Conservation (phyloP, 2,329 filamentous ascomycete species). For the Dactylellina cionopaga region DNA sequence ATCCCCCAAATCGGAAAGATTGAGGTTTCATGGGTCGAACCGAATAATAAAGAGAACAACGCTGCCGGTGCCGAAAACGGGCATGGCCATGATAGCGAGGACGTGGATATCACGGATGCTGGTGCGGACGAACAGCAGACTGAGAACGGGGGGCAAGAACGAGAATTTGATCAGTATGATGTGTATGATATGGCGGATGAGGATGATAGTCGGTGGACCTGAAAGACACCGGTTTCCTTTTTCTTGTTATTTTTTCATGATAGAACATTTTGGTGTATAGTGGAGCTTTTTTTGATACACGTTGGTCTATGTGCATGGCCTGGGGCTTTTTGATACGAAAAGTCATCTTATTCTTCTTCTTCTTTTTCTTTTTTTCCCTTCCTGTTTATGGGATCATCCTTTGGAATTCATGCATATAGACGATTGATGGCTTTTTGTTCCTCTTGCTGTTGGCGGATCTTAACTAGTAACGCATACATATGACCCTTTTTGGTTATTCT, state of each 20-base stretch:
- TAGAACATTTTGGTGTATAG: not conserved
- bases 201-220: conserved; percentile 40
- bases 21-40: conserved; percentile 39
- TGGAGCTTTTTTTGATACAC: conserved; percentile 7
- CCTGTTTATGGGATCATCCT: not conserved
- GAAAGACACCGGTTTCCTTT: not conserved
- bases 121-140: not conserved
- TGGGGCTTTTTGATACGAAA: too few relatives aligned
- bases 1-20: conserved; percentile 39
- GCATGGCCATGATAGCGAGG: conserved; percentile 5
- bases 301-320: too few relatives aligned
- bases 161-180: conserved; percentile 34
- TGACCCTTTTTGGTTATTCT: not conserved
- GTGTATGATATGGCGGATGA: conserved; percentile 51
- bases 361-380: not conserved
- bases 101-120: conserved; percentile 12
- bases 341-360: not conserved
- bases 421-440: not conserved
- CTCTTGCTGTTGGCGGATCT: not conserved
- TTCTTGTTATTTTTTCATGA: conserved; percentile 3
- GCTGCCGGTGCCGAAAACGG: not conserved
- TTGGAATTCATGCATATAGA: conserved; percentile 6
- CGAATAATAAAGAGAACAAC: not conserved
- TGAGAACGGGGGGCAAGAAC: not conserved
- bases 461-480: not conserved